phyloP scores from a whole-genome alignment of 1,139 yeast species.

The Yamadazyma dendronema region DNA sequence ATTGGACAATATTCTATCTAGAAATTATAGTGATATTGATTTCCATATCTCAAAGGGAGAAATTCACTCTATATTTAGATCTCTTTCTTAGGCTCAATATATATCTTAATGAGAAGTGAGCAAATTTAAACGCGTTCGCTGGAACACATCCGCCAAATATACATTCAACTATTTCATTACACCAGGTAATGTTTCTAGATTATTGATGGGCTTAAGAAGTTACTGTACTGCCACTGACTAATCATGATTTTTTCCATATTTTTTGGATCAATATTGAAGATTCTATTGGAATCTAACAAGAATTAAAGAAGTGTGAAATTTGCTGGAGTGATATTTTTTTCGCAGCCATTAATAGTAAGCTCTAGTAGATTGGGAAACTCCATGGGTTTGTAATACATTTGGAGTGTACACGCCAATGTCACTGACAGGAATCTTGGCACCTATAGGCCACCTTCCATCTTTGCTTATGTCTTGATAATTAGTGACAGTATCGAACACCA shows the following conservation, averaged over 20 bases:
- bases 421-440: conserved; percentile 36
- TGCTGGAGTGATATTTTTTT: no score
- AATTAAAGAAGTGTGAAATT: no score
- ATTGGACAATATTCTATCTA: conserved; percentile 35
- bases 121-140: no score
- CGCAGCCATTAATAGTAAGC: conserved; percentile 6
- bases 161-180: no score
- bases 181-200: no score
- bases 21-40: conserved; percentile 40
- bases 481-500: conserved; percentile 37
- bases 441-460: conserved; percentile 49
- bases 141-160: no score
- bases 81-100: conserved; percentile 16
- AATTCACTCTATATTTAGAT: conserved; percentile 30
- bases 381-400: background rate
- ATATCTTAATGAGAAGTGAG: background rate
- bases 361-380: conserved; percentile 1
- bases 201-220: no score
- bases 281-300: no score
- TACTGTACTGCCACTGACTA: no score
- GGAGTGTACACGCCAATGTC: conserved; percentile 12
- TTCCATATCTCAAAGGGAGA: conserved; percentile 34
- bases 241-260: no score
- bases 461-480: conserved; percentile 36
- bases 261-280: no score